phyloP scores from a whole-genome alignment of 2,329 filamentous ascomycete species.

The Fusarium austroafricanum region DNA sequence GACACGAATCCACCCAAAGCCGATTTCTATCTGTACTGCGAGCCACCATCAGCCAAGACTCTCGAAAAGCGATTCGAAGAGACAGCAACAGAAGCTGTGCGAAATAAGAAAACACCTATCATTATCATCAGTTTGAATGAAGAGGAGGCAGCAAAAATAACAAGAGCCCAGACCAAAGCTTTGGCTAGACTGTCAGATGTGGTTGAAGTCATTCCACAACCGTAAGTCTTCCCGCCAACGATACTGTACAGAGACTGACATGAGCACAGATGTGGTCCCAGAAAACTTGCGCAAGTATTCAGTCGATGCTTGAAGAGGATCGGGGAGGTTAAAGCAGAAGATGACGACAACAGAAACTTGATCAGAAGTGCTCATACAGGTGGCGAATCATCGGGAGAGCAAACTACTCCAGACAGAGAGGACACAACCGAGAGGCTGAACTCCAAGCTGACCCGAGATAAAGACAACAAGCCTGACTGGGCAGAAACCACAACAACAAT shows the following conservation, averaged over 20 bases:
- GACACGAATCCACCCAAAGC: conserved; percentile 10
- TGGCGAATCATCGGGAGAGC: neutral
- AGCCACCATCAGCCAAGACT: conserved; percentile 37
- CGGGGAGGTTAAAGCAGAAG: neutral
- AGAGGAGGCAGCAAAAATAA: conserved; percentile 46
- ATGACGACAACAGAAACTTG: neutral
- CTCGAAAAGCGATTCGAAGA: conserved; percentile 31
- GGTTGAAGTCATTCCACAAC: conserved; percentile 49
- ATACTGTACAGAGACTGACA: neutral
- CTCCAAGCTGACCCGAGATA: neutral
- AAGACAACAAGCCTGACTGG: neutral
- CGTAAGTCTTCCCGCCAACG: conserved; percentile 34
- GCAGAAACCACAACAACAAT: neutral
- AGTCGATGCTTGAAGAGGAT: conserved; percentile 38
- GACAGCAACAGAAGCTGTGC: neutral
- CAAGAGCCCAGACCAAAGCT: conserved; percentile 36
- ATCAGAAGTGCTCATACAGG: neutral
- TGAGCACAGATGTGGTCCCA: conserved; percentile 41
- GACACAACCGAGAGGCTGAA: neutral
- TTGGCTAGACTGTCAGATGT: conserved; percentile 42
- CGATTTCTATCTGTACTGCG: conserved; percentile 46
- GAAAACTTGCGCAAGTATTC: conserved; percentile 48
- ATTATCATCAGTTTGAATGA: conserved; percentile 48
- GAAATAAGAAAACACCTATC: conserved; percentile 37
- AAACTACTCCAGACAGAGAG: neutral